These are phyloP conservation scores for Coelastrella sp. DNA, from an alignment of 139 green algal genomes.

Conservation along the genomic window DNA sequence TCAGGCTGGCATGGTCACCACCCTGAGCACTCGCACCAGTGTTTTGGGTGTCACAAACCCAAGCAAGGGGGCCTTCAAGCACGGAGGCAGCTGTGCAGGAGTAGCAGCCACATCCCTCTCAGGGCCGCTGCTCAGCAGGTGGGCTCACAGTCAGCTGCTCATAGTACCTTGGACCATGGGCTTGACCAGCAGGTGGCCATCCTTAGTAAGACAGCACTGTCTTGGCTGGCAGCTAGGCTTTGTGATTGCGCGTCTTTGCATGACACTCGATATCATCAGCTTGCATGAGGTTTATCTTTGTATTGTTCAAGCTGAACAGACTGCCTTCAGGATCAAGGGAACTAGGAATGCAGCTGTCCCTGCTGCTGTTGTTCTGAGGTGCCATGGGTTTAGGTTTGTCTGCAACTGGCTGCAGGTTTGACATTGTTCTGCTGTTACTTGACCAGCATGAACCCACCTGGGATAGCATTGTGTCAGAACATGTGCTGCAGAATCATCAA, in stretches of 20 bases:
- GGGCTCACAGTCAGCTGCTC: background rate
- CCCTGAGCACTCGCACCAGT: constrained; percentile 78
- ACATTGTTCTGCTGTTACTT: constrained; percentile 87
- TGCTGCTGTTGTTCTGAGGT: background rate
- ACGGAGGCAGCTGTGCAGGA: background rate
- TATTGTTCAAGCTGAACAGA: too few species aligned
- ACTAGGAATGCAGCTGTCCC: background rate
- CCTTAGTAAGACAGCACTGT: background rate
- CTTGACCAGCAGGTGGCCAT: too few species aligned
- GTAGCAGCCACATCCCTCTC: constrained; percentile 54
- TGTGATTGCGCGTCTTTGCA: too few species aligned
- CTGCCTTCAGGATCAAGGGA: background rate
- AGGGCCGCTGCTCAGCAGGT: constrained; percentile 78
- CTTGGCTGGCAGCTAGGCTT: background rate
- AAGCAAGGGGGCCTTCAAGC: constrained; percentile 54
- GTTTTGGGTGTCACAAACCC: constrained; percentile 84
- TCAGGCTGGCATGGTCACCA: constrained; percentile 91
- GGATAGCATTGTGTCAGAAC: constrained; percentile 76
- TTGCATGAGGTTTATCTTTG: too few species aligned
- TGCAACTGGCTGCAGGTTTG: constrained; percentile 87
- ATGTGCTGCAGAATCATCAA: constrained; percentile 78
- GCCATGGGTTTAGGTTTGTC: constrained; percentile 3
- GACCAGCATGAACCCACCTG: constrained; percentile 73
- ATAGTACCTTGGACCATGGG: background rate
- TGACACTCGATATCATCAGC: too few species aligned